Evolutionary conservation across 352 stramenopile species (phyloP).

Genomic region (Phytophthora parvispora): DNA sequence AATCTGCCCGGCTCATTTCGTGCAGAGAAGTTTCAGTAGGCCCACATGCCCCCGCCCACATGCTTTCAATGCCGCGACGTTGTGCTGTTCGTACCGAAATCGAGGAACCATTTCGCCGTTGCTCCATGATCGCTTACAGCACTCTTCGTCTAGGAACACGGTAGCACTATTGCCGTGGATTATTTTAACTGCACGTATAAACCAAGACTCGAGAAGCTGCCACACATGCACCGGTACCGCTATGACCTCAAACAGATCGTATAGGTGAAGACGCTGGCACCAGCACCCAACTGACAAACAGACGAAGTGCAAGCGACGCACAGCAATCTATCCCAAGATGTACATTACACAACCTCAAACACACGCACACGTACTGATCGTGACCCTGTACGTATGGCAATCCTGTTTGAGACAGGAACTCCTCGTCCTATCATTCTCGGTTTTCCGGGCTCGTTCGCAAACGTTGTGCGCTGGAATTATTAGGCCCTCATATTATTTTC

Average conservation of each 20-base stretch:
- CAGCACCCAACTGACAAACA: slow-evolving; percentile 1
- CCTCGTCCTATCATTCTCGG: not conserved
- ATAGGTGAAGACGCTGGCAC: not conserved
- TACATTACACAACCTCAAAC: no score
- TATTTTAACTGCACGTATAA: no score
- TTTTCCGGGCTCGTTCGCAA: not conserved
- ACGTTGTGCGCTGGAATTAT: not conserved
- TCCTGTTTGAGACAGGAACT: not conserved
- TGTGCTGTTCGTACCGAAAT: slow-evolving; percentile 2
- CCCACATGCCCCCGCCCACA: slow-evolving; percentile 5
- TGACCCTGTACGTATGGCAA: not conserved
- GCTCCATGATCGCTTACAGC: no score
- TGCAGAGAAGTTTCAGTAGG: slow-evolving; percentile 10
- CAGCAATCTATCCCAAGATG: slow-evolving; percentile 2
- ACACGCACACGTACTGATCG: not conserved
- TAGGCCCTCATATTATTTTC: not conserved
- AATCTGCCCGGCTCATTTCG: slow-evolving; percentile 20
- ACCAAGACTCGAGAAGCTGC: no score
- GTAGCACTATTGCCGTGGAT: no score
- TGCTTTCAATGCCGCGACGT: slow-evolving; percentile 8
- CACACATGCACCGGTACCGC: no score
- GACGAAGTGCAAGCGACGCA: slow-evolving; percentile 3
- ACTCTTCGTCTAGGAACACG: no score
- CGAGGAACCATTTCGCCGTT: not conserved
- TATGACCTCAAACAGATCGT: not conserved